Base-by-base conservation (phyloP, 2,329 filamentous ascomycete species). In the Penicillium sclerotiorum region DNA sequence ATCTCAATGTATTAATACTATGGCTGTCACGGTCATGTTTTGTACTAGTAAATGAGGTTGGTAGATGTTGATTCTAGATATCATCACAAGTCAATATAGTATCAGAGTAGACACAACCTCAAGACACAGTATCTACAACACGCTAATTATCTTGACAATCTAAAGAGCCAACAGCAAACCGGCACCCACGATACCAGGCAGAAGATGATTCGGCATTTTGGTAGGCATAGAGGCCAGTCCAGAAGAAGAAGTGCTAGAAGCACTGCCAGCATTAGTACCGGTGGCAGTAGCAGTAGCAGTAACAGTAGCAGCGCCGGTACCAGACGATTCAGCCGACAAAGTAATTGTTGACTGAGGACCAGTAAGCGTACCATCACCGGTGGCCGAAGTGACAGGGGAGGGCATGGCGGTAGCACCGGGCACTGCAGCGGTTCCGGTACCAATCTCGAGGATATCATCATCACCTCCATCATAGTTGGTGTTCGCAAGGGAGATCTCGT, bases 401-500 rank as follows among this genome's bases (percentile, higher is more conserved):
- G 35, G 9, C 59, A 65, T 44, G 13, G 36, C 46, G 0, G 75
- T 77, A 1, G 81, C 80, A 38, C 73, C 72, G 0, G 81, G 81
- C 1, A 84, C 74, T 12, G 74, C 73, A 18, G 63, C 52, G 2
- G 69, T 54, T 7, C 77, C 78, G 8, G 70, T 70, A 4, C 71
- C 69, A 45, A 85, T 84, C 60, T 84, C 81, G 47, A 77, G 40
- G 47, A 53, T 53, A 50, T 53, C 73, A 45, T 68, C 58, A 5
- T 56, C 52, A 0, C 77, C 80, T 4, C 78, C 73, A 63, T 87
- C 82, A 68, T 84, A 85, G 43, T 77, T 80, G 15, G 86, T 86
- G 66, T 87, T 83, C 1, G 86, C 88, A 25, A 90, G 71, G 1
- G 84, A 86, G 57, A 90, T 84, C 69, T 87, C 77, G 65, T 89